Evolutionary conservation across 768 basidiomycete genomes (phyloP), one percentile per base, ranked within the genome.

Genomic region (Tulasnella sp.): DNA sequence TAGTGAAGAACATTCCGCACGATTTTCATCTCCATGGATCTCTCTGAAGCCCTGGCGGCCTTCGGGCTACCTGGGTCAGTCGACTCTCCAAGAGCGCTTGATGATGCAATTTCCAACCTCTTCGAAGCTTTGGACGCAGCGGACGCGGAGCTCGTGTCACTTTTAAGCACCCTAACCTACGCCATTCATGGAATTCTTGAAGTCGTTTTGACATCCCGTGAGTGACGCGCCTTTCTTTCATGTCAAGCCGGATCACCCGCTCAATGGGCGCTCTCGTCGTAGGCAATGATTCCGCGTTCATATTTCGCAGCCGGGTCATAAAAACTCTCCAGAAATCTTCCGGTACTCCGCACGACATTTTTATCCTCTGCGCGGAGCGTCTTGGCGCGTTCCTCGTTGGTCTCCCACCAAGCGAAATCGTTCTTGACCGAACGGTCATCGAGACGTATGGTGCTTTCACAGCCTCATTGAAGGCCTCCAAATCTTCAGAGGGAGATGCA

Each of bases 241-340:
- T 14, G 50, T 24, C 18, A 0, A 9, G 50, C 50, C 24, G 20
- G 50, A 3, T 12, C 44, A 46, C 22, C 18, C 11, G 22, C 50
- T 54, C 50, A 54, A 54, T 22, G 22, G 50, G 22, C 50, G 50
- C 50, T 16, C 20, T 54, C 5, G 1, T n/a, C 24, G 24, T 54
- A 69, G 64, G 64, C 5, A 37, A 31, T 16, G 28, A 37, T 12
- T 34, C 28, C 5, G 64, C 64, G 5, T 69, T 37, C n/a, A 37
- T 37, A 37, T 69, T 69, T 69, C 64, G 64, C n/a, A 69, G 64
- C 16, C 64, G 64, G 64, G 18, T 69, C 34, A 69, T 69, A 22
- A 69, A 69, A 37, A 28, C 64, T 69, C 34, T 69, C n/a, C 64
- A 37, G 34, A 69, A 69, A 37, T 69, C 64, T 31, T 37, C 34